phyloP scores from a whole-genome alignment of 1,139 yeast species.

The Hemisphaericaspora lyxosophila region DNA sequence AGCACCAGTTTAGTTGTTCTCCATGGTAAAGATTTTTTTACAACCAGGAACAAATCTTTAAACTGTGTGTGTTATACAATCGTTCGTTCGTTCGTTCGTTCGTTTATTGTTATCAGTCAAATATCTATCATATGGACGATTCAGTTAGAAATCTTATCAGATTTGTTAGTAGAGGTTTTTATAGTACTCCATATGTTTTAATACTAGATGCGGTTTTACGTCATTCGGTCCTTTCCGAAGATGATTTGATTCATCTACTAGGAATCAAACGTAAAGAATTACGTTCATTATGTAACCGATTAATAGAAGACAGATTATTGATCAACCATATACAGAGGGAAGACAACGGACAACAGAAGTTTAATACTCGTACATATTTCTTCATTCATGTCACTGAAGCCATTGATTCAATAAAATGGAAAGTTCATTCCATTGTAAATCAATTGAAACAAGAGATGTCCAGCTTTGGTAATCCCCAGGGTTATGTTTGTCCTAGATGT shows the following conservation, averaged over 20 bases:
- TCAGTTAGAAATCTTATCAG: conserved; percentile 42
- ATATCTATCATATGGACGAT: conserved; percentile 45
- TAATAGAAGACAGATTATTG: conserved; percentile 79
- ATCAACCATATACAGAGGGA: conserved; percentile 75
- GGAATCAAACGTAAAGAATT: conserved; percentile 87
- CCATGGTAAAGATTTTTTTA: too few relatives aligned
- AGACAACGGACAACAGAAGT: conserved; percentile 71
- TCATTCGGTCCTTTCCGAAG: conserved; percentile 93
- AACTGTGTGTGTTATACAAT: too few relatives aligned
- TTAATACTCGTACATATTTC: conserved; percentile 73
- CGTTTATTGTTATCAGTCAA: background rate
- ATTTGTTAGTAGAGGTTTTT: conserved; percentile 84
- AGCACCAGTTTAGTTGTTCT: too few relatives aligned
- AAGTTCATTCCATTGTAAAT: conserved; percentile 83
- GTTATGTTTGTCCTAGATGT: conserved; percentile 88
- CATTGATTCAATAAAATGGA: conserved; percentile 95
- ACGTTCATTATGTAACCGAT: conserved; percentile 74
- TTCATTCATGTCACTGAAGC: conserved; percentile 91
- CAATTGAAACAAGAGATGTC: conserved; percentile 76
- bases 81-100: too few relatives aligned
- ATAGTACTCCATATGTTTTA: conserved; percentile 78
- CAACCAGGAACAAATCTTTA: too few relatives aligned
- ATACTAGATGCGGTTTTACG: conserved; percentile 86
- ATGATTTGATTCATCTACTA: conserved; percentile 76
- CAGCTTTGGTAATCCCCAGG: conserved; percentile 86